A percentile compares a stretch with the other conserved stretches of the same genome.
Evolutionary conservation across 192 early-diverging fungal species (phyloP).

Genomic region (Entomortierella parvispora): DNA sequence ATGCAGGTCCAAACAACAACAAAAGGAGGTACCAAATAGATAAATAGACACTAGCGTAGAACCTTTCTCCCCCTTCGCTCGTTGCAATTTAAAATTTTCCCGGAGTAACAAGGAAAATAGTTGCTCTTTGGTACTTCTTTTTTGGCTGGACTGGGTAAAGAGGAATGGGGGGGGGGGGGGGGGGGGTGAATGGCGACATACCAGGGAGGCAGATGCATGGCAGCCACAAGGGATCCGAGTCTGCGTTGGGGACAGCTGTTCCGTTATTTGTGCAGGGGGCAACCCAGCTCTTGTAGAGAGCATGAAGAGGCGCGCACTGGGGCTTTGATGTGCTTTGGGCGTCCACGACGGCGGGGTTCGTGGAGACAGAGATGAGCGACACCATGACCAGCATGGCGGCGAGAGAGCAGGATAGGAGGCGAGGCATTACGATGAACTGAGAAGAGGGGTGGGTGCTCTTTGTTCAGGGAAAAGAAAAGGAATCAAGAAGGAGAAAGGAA

Average conservation of each 20-base stretch:
- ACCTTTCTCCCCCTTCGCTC: no score
- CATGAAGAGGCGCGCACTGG: constrained; percentile 31
- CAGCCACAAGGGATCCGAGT: constrained; percentile 27
- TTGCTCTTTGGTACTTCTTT: no score
- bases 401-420: constrained; percentile 9
- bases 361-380: neutral
- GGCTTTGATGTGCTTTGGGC: constrained; percentile 11
- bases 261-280: constrained; percentile 22
- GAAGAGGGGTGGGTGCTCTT: neutral
- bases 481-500: neutral
- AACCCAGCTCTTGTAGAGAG: constrained; percentile 22
- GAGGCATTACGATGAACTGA: neutral
- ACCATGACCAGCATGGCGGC: constrained; percentile 9
- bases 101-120: no score
- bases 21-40: no score
- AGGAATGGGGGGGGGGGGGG: neutral
- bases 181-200: neutral
- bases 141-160: neutral
- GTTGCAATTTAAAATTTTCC: no score
- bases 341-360: constrained; percentile 5
- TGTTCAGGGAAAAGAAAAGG: neutral
- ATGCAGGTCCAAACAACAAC: no score
- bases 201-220: constrained; percentile 29
- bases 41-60: no score
- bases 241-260: constrained; percentile 21